phyloP scores from a whole-genome alignment of 208 protist genomes.

The Leishmania lainsoni region DNA sequence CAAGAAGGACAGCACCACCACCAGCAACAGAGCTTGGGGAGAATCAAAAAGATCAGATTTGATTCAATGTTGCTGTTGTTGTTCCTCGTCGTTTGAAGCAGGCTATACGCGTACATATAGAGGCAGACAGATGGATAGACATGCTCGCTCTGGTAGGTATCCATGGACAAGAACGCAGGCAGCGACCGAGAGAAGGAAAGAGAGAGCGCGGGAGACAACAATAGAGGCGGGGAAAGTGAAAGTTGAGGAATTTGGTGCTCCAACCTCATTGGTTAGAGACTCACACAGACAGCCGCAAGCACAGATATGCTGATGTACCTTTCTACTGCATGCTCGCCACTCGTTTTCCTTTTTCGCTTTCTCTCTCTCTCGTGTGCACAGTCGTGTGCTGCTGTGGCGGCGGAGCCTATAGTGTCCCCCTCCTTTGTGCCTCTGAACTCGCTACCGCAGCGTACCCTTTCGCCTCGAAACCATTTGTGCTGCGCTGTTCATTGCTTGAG shows the following conservation, averaged over 20 bases:
- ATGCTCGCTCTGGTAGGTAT: neutral
- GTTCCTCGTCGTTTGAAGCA: no score
- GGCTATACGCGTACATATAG: no score
- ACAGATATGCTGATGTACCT: neutral
- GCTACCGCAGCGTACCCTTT: neutral
- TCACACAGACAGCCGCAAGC: neutral
- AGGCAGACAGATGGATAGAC: neutral
- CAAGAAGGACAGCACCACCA: neutral
- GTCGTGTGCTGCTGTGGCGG: neutral
- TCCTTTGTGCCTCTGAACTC: neutral
- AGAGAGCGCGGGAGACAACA: neutral
- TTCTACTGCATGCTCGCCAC: neutral
- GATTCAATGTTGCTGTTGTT: neutral
- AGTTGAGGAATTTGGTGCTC: neutral
- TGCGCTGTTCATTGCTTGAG: constrained; percentile 13
- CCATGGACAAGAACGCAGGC: neutral
- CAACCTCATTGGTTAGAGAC: neutral
- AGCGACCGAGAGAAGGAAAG: neutral
- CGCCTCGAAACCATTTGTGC: constrained; percentile 24
- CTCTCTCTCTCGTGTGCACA: neutral
- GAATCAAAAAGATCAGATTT: neutral
- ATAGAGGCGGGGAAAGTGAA: neutral
- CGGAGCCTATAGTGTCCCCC: neutral
- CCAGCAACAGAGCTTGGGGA: neutral
- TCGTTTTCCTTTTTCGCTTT: neutral